Evolutionary conservation across 1,139 yeast species (phyloP).

Genomic region (Scheffersomyces stambukii): DNA sequence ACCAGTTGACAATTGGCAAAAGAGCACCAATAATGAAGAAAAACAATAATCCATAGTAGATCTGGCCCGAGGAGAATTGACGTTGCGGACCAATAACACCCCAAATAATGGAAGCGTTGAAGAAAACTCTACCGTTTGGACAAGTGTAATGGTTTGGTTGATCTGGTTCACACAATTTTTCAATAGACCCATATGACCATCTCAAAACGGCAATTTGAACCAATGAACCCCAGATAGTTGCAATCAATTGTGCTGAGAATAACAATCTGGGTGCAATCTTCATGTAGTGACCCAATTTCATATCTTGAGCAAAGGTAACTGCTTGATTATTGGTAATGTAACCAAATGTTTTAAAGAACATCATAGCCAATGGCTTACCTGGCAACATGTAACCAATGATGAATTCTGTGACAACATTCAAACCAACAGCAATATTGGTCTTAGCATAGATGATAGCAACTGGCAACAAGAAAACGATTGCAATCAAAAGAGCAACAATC

Average conservation of each 20-base stretch:
- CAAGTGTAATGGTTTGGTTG: slow-evolving; percentile 42
- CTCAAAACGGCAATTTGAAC: slow-evolving; percentile 44
- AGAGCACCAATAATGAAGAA: slow-evolving; percentile 39
- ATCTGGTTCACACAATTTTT: slow-evolving; percentile 42
- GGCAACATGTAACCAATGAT: slow-evolving; percentile 46
- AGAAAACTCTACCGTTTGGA: slow-evolving; percentile 42
- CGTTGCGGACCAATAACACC: slow-evolving; percentile 43
- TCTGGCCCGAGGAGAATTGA: slow-evolving; percentile 35
- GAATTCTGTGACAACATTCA: slow-evolving; percentile 43
- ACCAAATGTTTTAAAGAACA: slow-evolving; percentile 45
- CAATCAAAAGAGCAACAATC: slow-evolving; percentile 38
- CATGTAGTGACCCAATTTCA: slow-evolving; percentile 54
- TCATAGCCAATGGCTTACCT: slow-evolving; percentile 46
- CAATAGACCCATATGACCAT: slow-evolving; percentile 42
- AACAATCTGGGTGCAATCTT: slow-evolving; percentile 44
- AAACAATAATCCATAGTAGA: slow-evolving; percentile 36
- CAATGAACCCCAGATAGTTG: slow-evolving; percentile 42
- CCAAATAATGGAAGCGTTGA: slow-evolving; percentile 46
- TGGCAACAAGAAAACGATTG: slow-evolving; percentile 37
- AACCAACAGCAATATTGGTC: slow-evolving; percentile 43
- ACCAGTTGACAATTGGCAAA: slow-evolving; percentile 29
- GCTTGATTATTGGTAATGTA: slow-evolving; percentile 54
- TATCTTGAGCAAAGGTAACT: slow-evolving; percentile 48
- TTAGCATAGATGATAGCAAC: slow-evolving; percentile 40
- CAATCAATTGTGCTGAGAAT: slow-evolving; percentile 44